Evolutionary conservation across 495 filamentous ascomycete species (phyloP).

Genomic region (Lasiosphaeriaceae sp.): DNA sequence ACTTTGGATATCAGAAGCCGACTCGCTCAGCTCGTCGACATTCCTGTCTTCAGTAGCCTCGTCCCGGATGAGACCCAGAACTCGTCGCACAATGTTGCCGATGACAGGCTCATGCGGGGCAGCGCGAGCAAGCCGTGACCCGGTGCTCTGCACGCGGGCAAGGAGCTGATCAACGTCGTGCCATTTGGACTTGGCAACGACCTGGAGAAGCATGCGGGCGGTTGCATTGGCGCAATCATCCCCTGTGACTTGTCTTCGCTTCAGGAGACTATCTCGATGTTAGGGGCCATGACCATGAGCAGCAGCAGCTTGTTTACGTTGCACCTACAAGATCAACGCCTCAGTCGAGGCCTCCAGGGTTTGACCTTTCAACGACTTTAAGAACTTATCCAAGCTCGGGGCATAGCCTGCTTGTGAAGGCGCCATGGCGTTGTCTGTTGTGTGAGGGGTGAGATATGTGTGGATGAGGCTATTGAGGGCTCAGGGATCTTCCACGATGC

Average conservation of each 20-base stretch:
- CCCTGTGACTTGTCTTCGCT: slow-evolving; percentile 81
- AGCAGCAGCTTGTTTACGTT: neutral
- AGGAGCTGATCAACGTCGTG: slow-evolving; percentile 73
- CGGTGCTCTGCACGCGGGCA: slow-evolving; percentile 68
- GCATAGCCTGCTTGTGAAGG: slow-evolving; percentile 44
- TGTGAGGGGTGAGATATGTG: neutral
- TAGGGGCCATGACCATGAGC: neutral
- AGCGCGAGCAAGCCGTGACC: slow-evolving; percentile 68
- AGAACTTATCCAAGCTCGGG: slow-evolving; percentile 69
- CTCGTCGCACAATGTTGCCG: slow-evolving; percentile 87
- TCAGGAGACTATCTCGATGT: slow-evolving; percentile 62
- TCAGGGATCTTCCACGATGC: too few relatives aligned
- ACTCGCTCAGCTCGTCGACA: slow-evolving; percentile 50
- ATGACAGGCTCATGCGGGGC: slow-evolving; percentile 87
- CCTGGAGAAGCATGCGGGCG: slow-evolving; percentile 75
- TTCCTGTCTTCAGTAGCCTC: slow-evolving; percentile 80
- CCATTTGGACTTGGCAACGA: slow-evolving; percentile 71
- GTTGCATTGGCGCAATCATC: slow-evolving; percentile 88
- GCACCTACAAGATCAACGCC: slow-evolving; percentile 67
- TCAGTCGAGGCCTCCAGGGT: slow-evolving; percentile 77
- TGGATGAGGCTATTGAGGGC: neutral
- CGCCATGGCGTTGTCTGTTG: slow-evolving; percentile 30
- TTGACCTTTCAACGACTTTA: slow-evolving; percentile 68
- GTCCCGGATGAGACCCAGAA: slow-evolving; percentile 86
- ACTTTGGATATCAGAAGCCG: slow-evolving; percentile 29